Evolutionary conservation across 148 eudicot genomes (phyloP), one percentile per base, ranked within the genome.

Genomic region (Nepenthes mirabilis): DNA sequence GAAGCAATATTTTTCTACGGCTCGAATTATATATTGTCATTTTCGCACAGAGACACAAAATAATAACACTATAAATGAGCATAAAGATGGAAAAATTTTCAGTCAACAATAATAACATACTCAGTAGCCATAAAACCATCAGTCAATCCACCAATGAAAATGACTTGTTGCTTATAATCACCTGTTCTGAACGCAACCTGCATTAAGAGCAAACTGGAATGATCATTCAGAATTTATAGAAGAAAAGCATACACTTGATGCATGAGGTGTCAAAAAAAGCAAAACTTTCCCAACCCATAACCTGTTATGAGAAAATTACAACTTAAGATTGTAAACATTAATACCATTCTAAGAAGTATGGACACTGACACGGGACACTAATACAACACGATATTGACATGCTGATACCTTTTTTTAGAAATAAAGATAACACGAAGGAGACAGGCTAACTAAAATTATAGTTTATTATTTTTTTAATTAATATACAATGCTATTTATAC

Each of bases 121-220:
- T 93, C 88, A 32, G 98, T 86, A 56, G 98, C 98, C 84, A 93
- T 86, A 67, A 93, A 86, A 9, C 98, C 98, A 65, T 93, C 96
- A 53, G 91, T 83, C 65, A 88, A 63, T 66, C 98, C 98, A 63
- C 95, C 95, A 70, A 93, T 79, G 65, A 93, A 93, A 61, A 93
- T 75, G 65, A 88, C 95, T 67, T 88, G 95, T 64, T 83, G 96
- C 70, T 82, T 88, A 76, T 74, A 82, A 54, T 93, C 87, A 59
- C 96, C 96, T 11, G 89, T 88, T 72, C 74, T 89, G 56, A 93
- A 93, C 47, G 96, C 98, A 72, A 93, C 91, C 98, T 93, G 91
- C 64, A 60, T 55, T 47, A 65, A 47, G 36, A 62, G 10, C 56
- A 43, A 48, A 7, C 54, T 55, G 14, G 11, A 58, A 32, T 13